These are phyloP conservation scores for Tylopilus felleus DNA, from an alignment of 768 basidiomycete genomes.

Conservation along the genomic window DNA sequence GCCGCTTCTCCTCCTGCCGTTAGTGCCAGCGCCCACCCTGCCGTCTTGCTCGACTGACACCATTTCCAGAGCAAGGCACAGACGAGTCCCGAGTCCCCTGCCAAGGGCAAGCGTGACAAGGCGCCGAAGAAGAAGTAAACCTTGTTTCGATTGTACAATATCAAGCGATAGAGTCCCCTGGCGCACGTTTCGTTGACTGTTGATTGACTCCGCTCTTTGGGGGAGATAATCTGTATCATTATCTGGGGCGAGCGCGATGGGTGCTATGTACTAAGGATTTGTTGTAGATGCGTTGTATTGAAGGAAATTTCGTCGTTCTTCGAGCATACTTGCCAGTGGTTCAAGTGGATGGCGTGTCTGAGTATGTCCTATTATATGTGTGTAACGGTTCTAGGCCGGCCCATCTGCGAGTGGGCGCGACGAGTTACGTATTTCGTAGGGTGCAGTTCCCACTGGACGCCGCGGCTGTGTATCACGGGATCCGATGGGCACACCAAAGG, in stretches of 20 bases:
- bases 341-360: too few species aligned
- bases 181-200: background rate
- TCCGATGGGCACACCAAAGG: too few species aligned
- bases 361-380: too few species aligned
- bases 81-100: constrained; percentile 25
- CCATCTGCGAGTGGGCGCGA: too few species aligned
- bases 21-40: background rate
- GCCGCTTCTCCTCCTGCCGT: constrained; percentile 17
- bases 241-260: background rate
- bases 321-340: background rate
- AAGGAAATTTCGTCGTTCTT: background rate
- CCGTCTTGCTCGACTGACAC: background rate
- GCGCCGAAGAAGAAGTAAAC: constrained; percentile 30
- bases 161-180: background rate
- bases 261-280: background rate
- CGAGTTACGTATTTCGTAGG: too few species aligned
- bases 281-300: constrained; percentile 4
- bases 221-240: constrained; percentile 1
- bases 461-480: too few species aligned
- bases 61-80: constrained; percentile 20
- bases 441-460: too few species aligned
- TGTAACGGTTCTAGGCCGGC: too few species aligned
- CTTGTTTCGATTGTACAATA: constrained; percentile 4
- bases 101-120: constrained; percentile 26
- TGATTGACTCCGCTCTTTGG: background rate